Conservation (phyloP, 495 filamentous ascomycete species). For the Aspergillus haitiensis region DNA sequence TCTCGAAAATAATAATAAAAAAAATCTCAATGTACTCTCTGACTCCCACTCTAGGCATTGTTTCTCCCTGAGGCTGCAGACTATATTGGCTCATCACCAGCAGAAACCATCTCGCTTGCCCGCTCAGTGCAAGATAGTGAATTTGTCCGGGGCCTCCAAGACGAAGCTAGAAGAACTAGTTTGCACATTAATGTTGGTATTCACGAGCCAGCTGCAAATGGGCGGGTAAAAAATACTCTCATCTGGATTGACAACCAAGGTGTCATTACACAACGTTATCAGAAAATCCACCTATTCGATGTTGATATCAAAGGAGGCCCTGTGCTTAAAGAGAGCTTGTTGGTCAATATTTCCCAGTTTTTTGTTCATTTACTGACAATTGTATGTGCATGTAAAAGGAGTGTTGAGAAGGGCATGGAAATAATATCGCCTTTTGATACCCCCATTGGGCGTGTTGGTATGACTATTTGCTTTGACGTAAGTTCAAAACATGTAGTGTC, state of each 20-base stretch:
- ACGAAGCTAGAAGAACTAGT: slow-evolving; percentile 56
- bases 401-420: slow-evolving; percentile 58
- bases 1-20: not conserved
- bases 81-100: slow-evolving; percentile 70
- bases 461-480: slow-evolving; percentile 88
- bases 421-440: slow-evolving; percentile 71
- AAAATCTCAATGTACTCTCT: not conserved
- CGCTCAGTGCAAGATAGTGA: slow-evolving; percentile 53
- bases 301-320: slow-evolving; percentile 66
- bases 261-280: slow-evolving; percentile 61
- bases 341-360: slow-evolving; percentile 18
- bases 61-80: slow-evolving; percentile 93
- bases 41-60: slow-evolving; percentile 56
- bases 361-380: not conserved
- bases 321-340: slow-evolving; percentile 61
- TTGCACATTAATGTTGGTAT: slow-evolving; percentile 86
- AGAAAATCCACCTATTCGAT: slow-evolving; percentile 80
- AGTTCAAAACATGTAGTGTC: slow-evolving; percentile 15
- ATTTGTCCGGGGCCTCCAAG: slow-evolving; percentile 73
- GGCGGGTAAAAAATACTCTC: slow-evolving; percentile 61
- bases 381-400: slow-evolving; percentile 33
- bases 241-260: slow-evolving; percentile 70
- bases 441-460: slow-evolving; percentile 68
- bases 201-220: slow-evolving; percentile 68
- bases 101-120: slow-evolving; percentile 67